These are phyloP conservation scores for Kuraishia cidri DNA, from an alignment of 805 yeast species.

Conservation along the genomic window DNA sequence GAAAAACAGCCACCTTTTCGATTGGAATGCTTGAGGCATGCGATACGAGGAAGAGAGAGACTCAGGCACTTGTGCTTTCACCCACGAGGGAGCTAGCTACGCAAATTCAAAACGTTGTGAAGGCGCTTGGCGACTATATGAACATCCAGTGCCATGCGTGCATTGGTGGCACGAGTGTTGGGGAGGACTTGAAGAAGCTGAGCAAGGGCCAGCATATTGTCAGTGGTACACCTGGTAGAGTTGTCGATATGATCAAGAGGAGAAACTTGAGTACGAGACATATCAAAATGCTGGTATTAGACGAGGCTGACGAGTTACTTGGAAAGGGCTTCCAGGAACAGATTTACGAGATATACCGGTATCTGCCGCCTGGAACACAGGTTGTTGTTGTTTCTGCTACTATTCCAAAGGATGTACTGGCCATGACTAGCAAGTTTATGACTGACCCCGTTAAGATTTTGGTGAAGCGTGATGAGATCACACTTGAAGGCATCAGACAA, in stretches of 20 bases:
- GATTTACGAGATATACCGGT: conserved; percentile 86
- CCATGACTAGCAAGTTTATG: conserved; percentile 89
- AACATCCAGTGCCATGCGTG: conserved; percentile 91
- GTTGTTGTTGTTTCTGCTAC: conserved; percentile 95
- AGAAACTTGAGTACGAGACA: conserved; percentile 73
- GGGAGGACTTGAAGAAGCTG: conserved; percentile 81
- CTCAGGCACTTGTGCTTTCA: conserved; percentile 91
- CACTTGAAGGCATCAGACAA: conserved; percentile 94
- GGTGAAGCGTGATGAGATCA: conserved; percentile 92
- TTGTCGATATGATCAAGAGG: conserved; percentile 90
- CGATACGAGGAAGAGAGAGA: conserved; percentile 61
- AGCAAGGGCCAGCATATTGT: conserved; percentile 85
- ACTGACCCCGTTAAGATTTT: conserved; percentile 88
- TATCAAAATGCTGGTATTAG: conserved; percentile 90
- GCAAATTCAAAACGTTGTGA: conserved; percentile 91
- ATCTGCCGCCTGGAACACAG: conserved; percentile 83
- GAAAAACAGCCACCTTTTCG: conserved; percentile 83
- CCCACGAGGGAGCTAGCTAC: conserved; percentile 97
- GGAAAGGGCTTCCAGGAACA: conserved; percentile 92
- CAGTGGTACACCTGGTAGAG: conserved; percentile 98
- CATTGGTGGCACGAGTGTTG: conserved; percentile 91
- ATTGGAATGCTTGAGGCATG: conserved; percentile 54
- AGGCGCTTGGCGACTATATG: conserved; percentile 85
- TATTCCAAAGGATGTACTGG: conserved; percentile 85
- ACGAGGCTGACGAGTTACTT: conserved; percentile 97